phyloP scores from a whole-genome alignment of 1,284 basidiomycete species.

The Mycena citricolor region DNA sequence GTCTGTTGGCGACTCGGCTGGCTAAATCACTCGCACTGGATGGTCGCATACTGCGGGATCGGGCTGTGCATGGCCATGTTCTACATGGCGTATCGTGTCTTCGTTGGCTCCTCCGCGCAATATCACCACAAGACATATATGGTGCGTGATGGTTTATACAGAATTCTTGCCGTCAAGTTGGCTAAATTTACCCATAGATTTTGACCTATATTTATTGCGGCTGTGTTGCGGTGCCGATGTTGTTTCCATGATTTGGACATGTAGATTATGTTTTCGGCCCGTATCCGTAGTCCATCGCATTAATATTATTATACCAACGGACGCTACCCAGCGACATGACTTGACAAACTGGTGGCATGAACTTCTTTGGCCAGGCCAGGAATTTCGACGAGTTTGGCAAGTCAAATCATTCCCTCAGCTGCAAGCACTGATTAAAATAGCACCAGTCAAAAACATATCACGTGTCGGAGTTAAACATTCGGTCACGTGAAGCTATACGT shows the following conservation, averaged over 20 bases:
- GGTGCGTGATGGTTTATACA: not conserved
- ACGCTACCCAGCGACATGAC: no score
- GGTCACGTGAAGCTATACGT: no score
- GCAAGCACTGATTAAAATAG: no score
- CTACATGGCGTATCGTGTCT: constrained; percentile 18
- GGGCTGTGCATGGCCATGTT: constrained; percentile 11
- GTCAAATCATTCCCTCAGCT: no score
- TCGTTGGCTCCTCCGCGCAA: constrained; percentile 1
- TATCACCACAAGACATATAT: constrained; percentile 23
- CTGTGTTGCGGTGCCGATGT: constrained; percentile 13
- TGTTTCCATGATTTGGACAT: constrained; percentile 1
- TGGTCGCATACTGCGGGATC: constrained; percentile 11
- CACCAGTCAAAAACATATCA: no score
- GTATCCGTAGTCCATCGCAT: no score
- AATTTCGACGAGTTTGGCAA: no score
- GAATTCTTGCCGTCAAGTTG: not conserved
- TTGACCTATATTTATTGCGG: constrained; percentile 20
- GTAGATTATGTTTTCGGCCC: no score
- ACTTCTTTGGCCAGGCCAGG: no score
- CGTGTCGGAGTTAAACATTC: no score
- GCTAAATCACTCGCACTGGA: constrained; percentile 6
- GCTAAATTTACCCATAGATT: not conserved
- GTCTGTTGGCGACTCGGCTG: constrained; percentile 16
- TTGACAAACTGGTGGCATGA: no score
- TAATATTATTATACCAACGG: no score